Percentiles rank a stretch among this genome's conserved stretches.
Conservation (phyloP, 1,284 basidiomycete genomes). For the Irpex lacteus region DNA sequence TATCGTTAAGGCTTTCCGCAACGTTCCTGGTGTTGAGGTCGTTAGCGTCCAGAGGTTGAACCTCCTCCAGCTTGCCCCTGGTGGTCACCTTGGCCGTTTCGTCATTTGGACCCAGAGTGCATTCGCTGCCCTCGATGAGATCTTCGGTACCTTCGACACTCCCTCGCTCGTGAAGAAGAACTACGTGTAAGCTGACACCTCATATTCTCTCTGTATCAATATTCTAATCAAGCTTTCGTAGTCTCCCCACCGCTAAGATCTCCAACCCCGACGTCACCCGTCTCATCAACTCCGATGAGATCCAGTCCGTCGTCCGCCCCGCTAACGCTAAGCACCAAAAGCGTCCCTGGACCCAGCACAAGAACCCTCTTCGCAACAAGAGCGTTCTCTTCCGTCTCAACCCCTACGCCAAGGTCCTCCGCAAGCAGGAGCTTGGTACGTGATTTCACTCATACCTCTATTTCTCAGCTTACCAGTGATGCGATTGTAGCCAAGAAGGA, state of each 20-base stretch:
- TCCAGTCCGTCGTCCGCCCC: slow-evolving; percentile 92
- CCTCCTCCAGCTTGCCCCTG: slow-evolving; percentile 98
- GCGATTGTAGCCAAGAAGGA: slow-evolving; percentile 67
- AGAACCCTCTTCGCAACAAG: slow-evolving; percentile 98
- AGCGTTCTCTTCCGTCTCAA: slow-evolving; percentile 97
- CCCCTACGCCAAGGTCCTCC: slow-evolving; percentile 96
- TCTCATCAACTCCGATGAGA: slow-evolving; percentile 97
- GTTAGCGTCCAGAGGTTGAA: slow-evolving; percentile 95
- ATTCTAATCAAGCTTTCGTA: slow-evolving; percentile 28
- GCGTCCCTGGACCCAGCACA: slow-evolving; percentile 98
- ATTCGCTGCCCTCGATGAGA: slow-evolving; percentile 89
- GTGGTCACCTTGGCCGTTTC: slow-evolving; percentile 99
- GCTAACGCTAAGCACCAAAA: slow-evolving; percentile 80
- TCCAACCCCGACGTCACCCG: slow-evolving; percentile 96
- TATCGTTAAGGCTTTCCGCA: slow-evolving; percentile 98
- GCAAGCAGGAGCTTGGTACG: slow-evolving; percentile 84
- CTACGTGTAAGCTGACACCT: slow-evolving; percentile 59
- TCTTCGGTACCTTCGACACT: slow-evolving; percentile 93
- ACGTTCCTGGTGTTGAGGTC: slow-evolving; percentile 97
- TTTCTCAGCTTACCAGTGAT: not conserved
- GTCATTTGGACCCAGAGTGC: slow-evolving; percentile 99
- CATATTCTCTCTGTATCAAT: slow-evolving; percentile 17
- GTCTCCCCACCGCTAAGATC: slow-evolving; percentile 94
- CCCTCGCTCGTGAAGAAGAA: slow-evolving; percentile 89
- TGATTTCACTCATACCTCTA: slow-evolving; percentile 22